Percentiles rank a stretch among this genome's conserved stretches.
Evolutionary conservation across 768 basidiomycete genomes (phyloP).

Genomic region (Lactarius deliciosus): DNA sequence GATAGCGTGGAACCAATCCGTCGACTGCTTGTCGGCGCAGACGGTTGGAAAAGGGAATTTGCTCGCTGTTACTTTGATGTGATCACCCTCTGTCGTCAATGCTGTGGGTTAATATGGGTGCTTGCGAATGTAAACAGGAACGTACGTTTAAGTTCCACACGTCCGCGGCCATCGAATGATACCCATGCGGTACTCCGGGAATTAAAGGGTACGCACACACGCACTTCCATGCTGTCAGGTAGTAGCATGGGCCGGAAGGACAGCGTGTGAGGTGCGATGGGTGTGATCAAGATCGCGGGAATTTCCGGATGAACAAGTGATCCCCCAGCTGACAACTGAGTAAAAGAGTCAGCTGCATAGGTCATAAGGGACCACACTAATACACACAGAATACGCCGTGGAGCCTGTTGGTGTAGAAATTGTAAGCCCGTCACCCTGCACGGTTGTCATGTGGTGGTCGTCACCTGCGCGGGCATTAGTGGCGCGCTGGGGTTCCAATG

Average conservation of each 20-base stretch:
- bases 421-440: conserved; percentile 95
- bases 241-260: conserved; percentile 99
- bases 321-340: conserved; percentile 85
- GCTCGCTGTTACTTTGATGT: conserved; percentile 97
- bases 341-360: conserved; percentile 24
- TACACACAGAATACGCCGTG: conserved; percentile 91
- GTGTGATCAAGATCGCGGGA: conserved; percentile 92
- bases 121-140: neutral
- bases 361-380: conserved; percentile 4
- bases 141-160: conserved; percentile 94
- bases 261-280: conserved; percentile 97
- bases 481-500: conserved; percentile 5
- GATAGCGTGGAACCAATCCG: conserved; percentile 98
- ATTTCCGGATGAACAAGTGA: conserved; percentile 98
- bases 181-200: conserved; percentile 98
- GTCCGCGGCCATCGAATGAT: conserved; percentile 95
- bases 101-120: conserved; percentile 19
- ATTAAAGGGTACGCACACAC: conserved; percentile 99
- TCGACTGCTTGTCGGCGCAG: conserved; percentile 95
- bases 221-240: conserved; percentile 97
- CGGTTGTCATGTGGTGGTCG: conserved; percentile 98
- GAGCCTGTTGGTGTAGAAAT: conserved; percentile 97
- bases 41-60: conserved; percentile 99
- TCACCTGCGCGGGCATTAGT: conserved; percentile 60
- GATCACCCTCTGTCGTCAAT: conserved; percentile 81